A percentile compares a stretch with the other conserved stretches of the same genome.
Evolutionary conservation across 2,329 filamentous ascomycete species (phyloP).

Genomic region (Alternaria gaisen): DNA sequence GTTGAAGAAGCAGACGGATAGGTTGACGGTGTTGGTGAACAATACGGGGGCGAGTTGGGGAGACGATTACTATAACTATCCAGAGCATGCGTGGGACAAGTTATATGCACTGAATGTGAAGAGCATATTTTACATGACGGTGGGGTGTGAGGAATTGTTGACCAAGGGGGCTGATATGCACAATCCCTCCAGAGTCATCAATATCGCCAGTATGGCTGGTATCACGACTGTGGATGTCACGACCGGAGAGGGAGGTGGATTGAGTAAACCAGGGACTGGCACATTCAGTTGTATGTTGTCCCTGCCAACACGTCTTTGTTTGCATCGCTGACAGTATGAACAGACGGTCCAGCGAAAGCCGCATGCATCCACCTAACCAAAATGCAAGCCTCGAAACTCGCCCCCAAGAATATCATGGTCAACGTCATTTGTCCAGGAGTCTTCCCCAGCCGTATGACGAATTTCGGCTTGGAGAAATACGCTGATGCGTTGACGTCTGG

Average conservation of each 20-base stretch:
- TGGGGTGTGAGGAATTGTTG: conserved; percentile 58
- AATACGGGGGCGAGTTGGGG: conserved; percentile 65
- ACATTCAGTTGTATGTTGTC: conserved; percentile 57
- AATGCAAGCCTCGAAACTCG: conserved; percentile 61
- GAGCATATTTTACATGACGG: conserved; percentile 60
- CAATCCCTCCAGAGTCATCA: conserved; percentile 60
- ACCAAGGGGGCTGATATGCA: conserved; percentile 56
- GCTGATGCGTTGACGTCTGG: conserved; percentile 57
- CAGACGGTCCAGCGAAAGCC: conserved; percentile 62
- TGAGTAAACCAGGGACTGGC: conserved; percentile 61
- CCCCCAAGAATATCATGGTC: conserved; percentile 62
- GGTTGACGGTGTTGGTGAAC: conserved; percentile 61
- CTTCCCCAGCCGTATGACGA: conserved; percentile 64
- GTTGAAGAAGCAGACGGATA: conserved; percentile 54
- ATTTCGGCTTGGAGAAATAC: conserved; percentile 61
- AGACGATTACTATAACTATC: conserved; percentile 66
- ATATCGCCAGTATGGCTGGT: conserved; percentile 61
- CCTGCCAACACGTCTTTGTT: not conserved
- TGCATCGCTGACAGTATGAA: not conserved
- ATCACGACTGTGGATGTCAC: conserved; percentile 58
- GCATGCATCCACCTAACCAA: conserved; percentile 63
- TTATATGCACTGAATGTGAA: conserved; percentile 65
- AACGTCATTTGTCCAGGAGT: conserved; percentile 57
- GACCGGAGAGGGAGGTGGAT: conserved; percentile 57
- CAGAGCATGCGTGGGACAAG: conserved; percentile 66